These are phyloP conservation scores for Saccharum spontaneum DNA, from an alignment of 176 grass and related monocot species.

Conservation along the genomic window DNA sequence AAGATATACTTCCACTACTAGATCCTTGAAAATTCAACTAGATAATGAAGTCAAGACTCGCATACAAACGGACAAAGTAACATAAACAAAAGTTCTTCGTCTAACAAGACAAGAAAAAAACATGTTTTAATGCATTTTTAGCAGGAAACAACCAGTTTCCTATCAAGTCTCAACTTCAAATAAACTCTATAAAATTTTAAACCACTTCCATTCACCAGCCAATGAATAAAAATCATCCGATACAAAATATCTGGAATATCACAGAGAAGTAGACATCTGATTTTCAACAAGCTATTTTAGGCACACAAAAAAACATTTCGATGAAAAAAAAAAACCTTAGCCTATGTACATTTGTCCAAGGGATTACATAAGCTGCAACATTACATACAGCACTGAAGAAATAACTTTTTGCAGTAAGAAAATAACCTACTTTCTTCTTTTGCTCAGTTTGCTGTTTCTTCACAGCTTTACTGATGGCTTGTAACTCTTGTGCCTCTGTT, in stretches of 20 bases:
- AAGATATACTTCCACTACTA: conserved; percentile 2
- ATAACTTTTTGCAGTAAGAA: neutral
- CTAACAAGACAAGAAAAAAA: neutral
- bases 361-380: neutral
- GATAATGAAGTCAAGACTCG: neutral
- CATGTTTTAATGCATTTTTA: neutral
- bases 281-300: neutral
- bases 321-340: neutral
- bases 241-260: neutral
- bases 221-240: neutral
- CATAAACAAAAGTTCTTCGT: neutral
- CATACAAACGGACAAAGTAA: neutral
- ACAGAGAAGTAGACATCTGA: neutral
- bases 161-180: neutral
- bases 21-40: neutral
- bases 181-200: neutral
- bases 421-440: conserved; percentile 43
- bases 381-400: neutral
- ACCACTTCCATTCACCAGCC: neutral
- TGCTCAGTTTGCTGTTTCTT: conserved; percentile 62
- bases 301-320: neutral
- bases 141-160: neutral
- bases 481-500: conserved; percentile 44
- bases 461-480: conserved; percentile 43
- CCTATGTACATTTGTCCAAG: neutral